A percentile compares a stretch with the other conserved stretches of the same genome.
These are phyloP conservation scores for Sequoiadendron giganteum DNA, from an alignment of 75 land plant species.

Conservation along the genomic window DNA sequence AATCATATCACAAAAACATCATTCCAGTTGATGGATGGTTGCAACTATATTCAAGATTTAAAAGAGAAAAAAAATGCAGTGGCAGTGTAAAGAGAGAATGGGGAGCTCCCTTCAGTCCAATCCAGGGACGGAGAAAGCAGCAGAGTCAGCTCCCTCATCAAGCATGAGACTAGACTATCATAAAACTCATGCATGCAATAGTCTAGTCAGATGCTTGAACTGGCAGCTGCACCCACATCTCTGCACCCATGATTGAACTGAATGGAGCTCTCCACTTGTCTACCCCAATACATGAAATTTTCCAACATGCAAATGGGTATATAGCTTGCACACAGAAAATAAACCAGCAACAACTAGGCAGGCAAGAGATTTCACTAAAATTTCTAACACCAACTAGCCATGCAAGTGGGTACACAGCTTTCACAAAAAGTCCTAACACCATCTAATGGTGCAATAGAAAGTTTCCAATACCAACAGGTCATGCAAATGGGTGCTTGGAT, in stretches of 20 bases:
- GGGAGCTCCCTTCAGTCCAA: conserved; percentile 28
- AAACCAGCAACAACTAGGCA: not conserved
- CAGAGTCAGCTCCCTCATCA: conserved; percentile 17
- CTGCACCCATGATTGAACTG: conserved; percentile 19
- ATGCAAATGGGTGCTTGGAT: not conserved
- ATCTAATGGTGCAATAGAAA: not conserved
- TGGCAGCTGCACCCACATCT: conserved; percentile 14
- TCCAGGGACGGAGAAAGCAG: not conserved
- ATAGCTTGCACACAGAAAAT: not conserved
- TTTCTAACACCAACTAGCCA: not conserved
- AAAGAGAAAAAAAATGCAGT: no score
- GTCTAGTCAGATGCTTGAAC: conserved; percentile 14
- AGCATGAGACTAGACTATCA: conserved; percentile 5
- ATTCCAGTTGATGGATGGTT: no score
- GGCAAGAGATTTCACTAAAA: not conserved
- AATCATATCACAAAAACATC: no score
- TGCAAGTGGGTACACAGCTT: not conserved
- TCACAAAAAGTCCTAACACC: not conserved
- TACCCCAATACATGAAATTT: not conserved
- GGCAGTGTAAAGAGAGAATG: not conserved
- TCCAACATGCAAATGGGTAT: not conserved
- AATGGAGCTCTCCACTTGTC: conserved; percentile 3
- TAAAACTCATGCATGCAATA: not conserved
- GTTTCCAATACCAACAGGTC: not conserved
- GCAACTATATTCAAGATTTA: no score